Base-by-base conservation (phyloP, 2,329 filamentous ascomycete genomes). In the Fusarium caatingaense region DNA sequence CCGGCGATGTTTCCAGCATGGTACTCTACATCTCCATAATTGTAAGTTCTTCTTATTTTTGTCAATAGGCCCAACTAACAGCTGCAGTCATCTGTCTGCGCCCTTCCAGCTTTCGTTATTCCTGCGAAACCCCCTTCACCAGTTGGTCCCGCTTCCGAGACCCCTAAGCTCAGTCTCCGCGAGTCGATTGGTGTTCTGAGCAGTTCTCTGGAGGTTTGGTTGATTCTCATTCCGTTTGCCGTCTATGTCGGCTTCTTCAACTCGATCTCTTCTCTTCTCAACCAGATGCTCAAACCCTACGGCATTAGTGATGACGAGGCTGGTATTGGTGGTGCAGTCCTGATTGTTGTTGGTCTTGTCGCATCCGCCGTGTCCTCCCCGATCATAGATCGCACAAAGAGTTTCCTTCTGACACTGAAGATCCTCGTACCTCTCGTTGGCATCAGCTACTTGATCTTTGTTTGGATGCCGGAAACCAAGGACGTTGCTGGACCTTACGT, bases 171-270 rank as follows among this genome's bases (percentile, higher is more conserved):
- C 30, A 76, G 80, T 11, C 78, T 91, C 20, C 78, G 78, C 76
- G 84, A 69, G 66, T 93, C 81, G 5, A 64, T 88, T 25, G 76
- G 82, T 10, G 86, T 87, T 20, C 79, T 94, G 46, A 46, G 70
- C 25, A 78, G 76, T 32, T 92, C 89, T 8, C 83, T 87, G 20
- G 91, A 95, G 77, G 91, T 97, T 80, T 97, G 90, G 86, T 86
- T 97, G 68, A 81, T 98, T 70, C 83, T 94, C 66, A 75, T 94
- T 64, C 91, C 94, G n/a, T 98, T 95, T 81, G 83, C 88, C 69
- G 81, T 94, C 74, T 97, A 94, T 79, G 93, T 97, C 66, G 94
- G 92, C 74, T 91, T 96, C 83, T 99, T 99, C 89, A 98, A 98
- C 85, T 92, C 92, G 72, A 84, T 94, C 71, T 97, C 94, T 51